Evolutionary conservation across 371 early-diverging fungal genomes (phyloP).

Genomic region (Umbelopsis sp.): DNA sequence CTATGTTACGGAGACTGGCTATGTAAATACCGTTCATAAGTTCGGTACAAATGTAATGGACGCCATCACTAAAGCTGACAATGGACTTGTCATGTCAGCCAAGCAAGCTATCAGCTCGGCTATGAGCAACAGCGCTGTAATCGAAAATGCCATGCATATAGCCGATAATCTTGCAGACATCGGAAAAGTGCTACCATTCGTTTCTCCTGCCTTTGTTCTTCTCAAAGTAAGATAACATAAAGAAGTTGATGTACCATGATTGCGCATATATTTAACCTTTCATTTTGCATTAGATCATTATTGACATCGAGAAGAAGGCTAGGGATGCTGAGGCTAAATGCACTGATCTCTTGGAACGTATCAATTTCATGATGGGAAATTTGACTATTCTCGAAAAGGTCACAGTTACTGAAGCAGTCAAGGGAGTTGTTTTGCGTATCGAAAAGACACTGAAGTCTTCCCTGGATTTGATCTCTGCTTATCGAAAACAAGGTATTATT

Average conservation of each 20-base stretch:
- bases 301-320: slow-evolving; percentile 44
- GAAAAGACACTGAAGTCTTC: slow-evolving; percentile 40
- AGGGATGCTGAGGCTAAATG: slow-evolving; percentile 51
- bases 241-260: not conserved
- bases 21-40: not conserved
- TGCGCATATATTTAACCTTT: not conserved
- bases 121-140: slow-evolving; percentile 27
- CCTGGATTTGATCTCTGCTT: slow-evolving; percentile 43
- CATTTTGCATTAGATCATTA: slow-evolving; percentile 38
- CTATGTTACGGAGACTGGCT: slow-evolving; percentile 1
- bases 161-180: slow-evolving; percentile 43
- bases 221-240: slow-evolving; percentile 27
- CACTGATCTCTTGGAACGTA: slow-evolving; percentile 49
- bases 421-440: slow-evolving; percentile 35
- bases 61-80: not conserved
- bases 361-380: slow-evolving; percentile 51
- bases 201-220: slow-evolving; percentile 49
- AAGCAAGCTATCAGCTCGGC: not conserved
- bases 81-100: not conserved
- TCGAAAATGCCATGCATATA: slow-evolving; percentile 33
- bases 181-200: slow-evolving; percentile 48
- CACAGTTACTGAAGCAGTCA: slow-evolving; percentile 28
- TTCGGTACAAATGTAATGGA: slow-evolving; percentile 7
- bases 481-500: slow-evolving; percentile 51
- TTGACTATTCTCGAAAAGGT: slow-evolving; percentile 41